A percentile compares a stretch with the other conserved stretches of the same genome.
Evolutionary conservation across 345 rosid species (phyloP).

Genomic region (Camelina neglecta): DNA sequence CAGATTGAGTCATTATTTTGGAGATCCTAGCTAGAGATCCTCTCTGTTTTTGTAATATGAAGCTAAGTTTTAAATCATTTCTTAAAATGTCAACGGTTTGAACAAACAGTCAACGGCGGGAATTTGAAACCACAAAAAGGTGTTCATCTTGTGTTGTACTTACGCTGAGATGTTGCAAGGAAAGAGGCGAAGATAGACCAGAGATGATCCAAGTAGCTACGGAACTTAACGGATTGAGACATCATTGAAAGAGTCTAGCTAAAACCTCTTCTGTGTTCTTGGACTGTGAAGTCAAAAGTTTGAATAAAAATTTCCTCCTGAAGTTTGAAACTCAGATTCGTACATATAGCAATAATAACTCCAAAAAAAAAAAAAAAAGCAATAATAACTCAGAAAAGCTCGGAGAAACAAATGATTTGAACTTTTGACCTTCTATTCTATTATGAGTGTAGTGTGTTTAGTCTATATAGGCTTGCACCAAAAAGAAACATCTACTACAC

Average conservation of each 20-base stretch:
- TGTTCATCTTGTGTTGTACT: background rate
- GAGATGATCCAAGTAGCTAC: background rate
- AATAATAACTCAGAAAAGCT: background rate
- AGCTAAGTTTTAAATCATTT: background rate
- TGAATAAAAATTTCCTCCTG: background rate
- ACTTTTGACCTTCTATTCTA: background rate
- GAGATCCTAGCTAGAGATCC: background rate
- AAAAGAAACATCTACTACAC: background rate
- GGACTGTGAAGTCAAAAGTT: background rate
- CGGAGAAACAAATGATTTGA: background rate
- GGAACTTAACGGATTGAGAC: constrained; percentile 5
- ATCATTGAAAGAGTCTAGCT: background rate
- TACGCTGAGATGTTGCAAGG: constrained; percentile 24
- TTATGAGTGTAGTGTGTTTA: background rate
- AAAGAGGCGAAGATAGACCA: background rate
- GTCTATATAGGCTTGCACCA: background rate
- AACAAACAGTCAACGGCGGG: no score
- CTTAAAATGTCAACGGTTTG: background rate
- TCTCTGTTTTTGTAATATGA: background rate
- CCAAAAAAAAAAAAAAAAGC: no score
- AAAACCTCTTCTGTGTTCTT: background rate
- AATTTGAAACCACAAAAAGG: no score
- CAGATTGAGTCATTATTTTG: background rate
- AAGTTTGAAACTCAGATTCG: background rate
- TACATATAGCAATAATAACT: background rate